Percentiles rank a stretch among this genome's conserved stretches.
These are phyloP conservation scores for Paramecium bursaria DNA, from an alignment of 73 alveolate species.

Conservation along the genomic window DNA sequence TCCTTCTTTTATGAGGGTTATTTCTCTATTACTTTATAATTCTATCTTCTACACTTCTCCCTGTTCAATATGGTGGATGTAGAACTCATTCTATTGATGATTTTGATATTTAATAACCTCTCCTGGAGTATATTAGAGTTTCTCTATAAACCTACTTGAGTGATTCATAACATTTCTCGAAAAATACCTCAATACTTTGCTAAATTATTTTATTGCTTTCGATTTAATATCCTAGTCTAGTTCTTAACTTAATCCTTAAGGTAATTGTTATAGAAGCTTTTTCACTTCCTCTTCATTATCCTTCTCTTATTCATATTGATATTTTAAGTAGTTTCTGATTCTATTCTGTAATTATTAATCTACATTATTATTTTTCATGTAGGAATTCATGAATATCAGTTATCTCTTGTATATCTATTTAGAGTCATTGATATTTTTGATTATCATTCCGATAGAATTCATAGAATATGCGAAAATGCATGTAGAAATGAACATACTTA, in stretches of 20 bases:
- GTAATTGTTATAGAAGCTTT: not conserved
- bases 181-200: not conserved
- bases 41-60: slow-evolving; percentile 8
- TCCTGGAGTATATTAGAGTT: slow-evolving; percentile 46
- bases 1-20: not conserved
- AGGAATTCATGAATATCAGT: slow-evolving; percentile 5
- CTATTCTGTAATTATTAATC: slow-evolving; percentile 20
- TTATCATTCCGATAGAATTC: slow-evolving; percentile 64
- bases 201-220: slow-evolving; percentile 9
- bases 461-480: slow-evolving; percentile 68
- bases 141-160: not conserved
- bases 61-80: slow-evolving; percentile 7
- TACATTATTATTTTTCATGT: slow-evolving; percentile 41
- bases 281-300: slow-evolving; percentile 31
- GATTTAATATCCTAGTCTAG: slow-evolving; percentile 3
- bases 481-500: slow-evolving; percentile 51
- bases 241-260: slow-evolving; percentile 29
- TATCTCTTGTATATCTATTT: slow-evolving; percentile 15
- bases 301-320: not conserved
- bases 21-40: not conserved
- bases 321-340: slow-evolving; percentile 38
- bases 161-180: slow-evolving; percentile 1
- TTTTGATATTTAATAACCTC: slow-evolving; percentile 1
- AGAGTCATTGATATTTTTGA: slow-evolving; percentile 32
- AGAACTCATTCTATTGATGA: slow-evolving; percentile 10